Conservation (phyloP, 371 early-diverging fungal species). For the Mortierella sp. region DNA sequence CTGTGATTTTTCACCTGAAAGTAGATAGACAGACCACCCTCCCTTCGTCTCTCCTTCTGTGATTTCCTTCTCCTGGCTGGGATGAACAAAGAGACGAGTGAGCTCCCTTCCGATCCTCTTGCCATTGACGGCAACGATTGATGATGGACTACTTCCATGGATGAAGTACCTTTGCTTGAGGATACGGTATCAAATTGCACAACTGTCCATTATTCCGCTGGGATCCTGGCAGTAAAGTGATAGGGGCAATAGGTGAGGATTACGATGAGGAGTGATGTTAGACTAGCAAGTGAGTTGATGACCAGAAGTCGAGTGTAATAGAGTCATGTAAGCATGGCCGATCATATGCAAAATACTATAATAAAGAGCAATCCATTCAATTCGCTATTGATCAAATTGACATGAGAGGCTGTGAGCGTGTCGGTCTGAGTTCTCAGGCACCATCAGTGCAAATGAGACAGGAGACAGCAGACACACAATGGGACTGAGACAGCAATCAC, state of each 20-base stretch:
- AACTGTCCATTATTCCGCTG: background rate
- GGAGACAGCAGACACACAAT: background rate
- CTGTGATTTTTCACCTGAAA: slow-evolving; percentile 50
- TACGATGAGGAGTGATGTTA: no score
- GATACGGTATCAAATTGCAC: background rate
- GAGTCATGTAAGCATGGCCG: background rate
- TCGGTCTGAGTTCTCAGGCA: slow-evolving; percentile 13
- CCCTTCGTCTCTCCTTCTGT: background rate
- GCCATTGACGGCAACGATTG: background rate
- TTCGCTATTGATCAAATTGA: background rate
- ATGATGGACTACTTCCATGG: background rate
- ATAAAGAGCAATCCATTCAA: background rate
- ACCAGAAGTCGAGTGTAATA: no score
- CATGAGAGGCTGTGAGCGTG: slow-evolving; percentile 12
- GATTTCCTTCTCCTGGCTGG: background rate
- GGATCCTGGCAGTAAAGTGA: background rate
- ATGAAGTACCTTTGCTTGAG: background rate
- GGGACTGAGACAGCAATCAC: background rate
- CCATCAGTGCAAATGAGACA: background rate
- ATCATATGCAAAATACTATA: slow-evolving; percentile 1
- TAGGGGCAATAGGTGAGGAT: no score
- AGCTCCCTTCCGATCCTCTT: background rate
- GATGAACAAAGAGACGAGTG: background rate
- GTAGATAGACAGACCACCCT: background rate
- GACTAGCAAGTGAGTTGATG: no score